Conservation (phyloP, 1,139 yeast genomes). For the Keqinozyma sinolaborantium region DNA sequence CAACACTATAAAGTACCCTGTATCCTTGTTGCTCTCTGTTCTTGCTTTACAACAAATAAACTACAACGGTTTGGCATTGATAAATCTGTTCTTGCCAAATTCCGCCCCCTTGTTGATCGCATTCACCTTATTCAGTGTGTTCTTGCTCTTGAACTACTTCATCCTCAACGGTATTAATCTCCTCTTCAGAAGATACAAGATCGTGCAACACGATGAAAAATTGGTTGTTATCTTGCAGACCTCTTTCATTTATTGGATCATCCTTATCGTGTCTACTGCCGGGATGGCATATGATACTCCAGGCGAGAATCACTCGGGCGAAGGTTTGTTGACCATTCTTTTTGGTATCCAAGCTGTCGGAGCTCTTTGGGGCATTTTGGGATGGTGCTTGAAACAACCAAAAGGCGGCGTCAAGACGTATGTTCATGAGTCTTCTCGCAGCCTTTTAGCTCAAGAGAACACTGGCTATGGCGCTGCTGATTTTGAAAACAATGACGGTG, state of each 20-base stretch:
- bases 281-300: slow-evolving; percentile 41
- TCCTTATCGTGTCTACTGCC: slow-evolving; percentile 39
- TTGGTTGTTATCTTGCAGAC: slow-evolving; percentile 60
- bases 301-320: slow-evolving; percentile 58
- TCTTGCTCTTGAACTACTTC: slow-evolving; percentile 53
- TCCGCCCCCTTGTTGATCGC: slow-evolving; percentile 40
- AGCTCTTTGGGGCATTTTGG: slow-evolving; percentile 51
- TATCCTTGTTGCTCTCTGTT: slow-evolving; percentile 46
- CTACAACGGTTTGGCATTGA: slow-evolving; percentile 20
- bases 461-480: slow-evolving; percentile 23
- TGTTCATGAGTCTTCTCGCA: slow-evolving; percentile 14
- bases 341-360: slow-evolving; percentile 51
- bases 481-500: slow-evolving; percentile 9
- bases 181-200: slow-evolving; percentile 43
- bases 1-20: slow-evolving; percentile 49
- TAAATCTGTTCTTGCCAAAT: slow-evolving; percentile 59
- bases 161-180: slow-evolving; percentile 45
- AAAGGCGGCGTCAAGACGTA: slow-evolving; percentile 17
- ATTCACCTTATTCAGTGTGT: slow-evolving; percentile 42
- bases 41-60: slow-evolving; percentile 32
- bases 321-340: slow-evolving; percentile 49
- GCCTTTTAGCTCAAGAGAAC: slow-evolving; percentile 22
- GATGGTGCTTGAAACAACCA: slow-evolving; percentile 36
- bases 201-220: slow-evolving; percentile 67
- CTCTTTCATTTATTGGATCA: slow-evolving; percentile 54